Evolutionary conservation across 2,329 filamentous ascomycete genomes (phyloP).

Genomic region (Phoma sp.): DNA sequence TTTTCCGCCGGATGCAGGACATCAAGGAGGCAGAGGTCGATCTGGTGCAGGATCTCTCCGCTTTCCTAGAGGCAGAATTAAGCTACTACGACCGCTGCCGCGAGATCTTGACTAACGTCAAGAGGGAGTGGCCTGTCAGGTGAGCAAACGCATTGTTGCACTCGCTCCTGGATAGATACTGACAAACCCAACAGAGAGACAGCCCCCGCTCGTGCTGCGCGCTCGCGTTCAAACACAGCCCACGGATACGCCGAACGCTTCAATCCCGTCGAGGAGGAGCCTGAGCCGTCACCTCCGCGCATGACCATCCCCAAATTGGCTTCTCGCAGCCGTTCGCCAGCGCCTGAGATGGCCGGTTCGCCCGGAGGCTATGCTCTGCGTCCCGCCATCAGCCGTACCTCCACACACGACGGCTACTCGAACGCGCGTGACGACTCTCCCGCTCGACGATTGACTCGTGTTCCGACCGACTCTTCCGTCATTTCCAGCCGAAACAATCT

Average conservation of each 20-base stretch:
- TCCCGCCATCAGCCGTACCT: slow-evolving; percentile 58
- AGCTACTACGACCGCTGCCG: slow-evolving; percentile 90
- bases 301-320: slow-evolving; percentile 51
- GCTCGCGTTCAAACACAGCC: slow-evolving; percentile 68
- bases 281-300: slow-evolving; percentile 58
- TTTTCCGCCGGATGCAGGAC: slow-evolving; percentile 90
- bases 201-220: slow-evolving; percentile 49
- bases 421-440: slow-evolving; percentile 62
- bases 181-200: slow-evolving; percentile 35
- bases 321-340: slow-evolving; percentile 53
- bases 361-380: slow-evolving; percentile 48
- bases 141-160: slow-evolving; percentile 43
- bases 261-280: slow-evolving; percentile 64
- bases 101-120: slow-evolving; percentile 76
- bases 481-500: slow-evolving; percentile 57
- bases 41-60: slow-evolving; percentile 76
- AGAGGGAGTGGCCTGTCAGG: slow-evolving; percentile 72
- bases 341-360: slow-evolving; percentile 34
- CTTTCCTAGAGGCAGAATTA: slow-evolving; percentile 87
- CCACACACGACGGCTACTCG: slow-evolving; percentile 65
- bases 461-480: slow-evolving; percentile 61
- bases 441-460: slow-evolving; percentile 56
- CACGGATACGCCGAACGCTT: slow-evolving; percentile 68
- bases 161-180: slow-evolving; percentile 7
- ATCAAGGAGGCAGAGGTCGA: slow-evolving; percentile 92